phyloP scores from a whole-genome alignment of 2,329 filamentous ascomycete genomes.

The Aspergillus pseudonomiae region DNA sequence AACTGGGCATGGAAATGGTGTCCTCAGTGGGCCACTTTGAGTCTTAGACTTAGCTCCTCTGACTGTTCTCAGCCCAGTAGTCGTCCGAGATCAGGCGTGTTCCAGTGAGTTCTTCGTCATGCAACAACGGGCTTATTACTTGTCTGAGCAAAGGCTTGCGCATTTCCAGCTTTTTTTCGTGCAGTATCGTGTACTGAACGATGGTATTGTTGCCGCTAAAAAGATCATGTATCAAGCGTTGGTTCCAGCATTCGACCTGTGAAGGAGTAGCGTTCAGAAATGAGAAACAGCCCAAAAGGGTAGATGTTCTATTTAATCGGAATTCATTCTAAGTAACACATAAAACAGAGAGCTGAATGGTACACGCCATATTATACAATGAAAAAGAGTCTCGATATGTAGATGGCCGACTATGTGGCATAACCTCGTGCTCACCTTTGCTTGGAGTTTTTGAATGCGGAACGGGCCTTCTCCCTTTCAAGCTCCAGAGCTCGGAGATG shows the following conservation, averaged over 20 bases:
- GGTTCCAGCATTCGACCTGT: neutral
- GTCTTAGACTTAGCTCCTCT: neutral
- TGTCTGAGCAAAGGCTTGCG: neutral
- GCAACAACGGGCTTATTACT: neutral
- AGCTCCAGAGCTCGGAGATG: slow-evolving; percentile 28
- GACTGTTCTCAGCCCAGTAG: neutral
- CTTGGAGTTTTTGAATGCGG: slow-evolving; percentile 17
- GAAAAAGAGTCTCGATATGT: slow-evolving; percentile 12
- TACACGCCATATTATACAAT: slow-evolving; percentile 21
- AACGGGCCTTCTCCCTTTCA: slow-evolving; percentile 28
- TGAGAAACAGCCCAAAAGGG: neutral
- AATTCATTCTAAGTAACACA: slow-evolving; percentile 12
- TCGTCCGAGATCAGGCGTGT: neutral
- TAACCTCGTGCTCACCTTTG: slow-evolving; percentile 15
- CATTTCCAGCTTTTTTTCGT: neutral
- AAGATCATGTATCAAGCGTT: neutral
- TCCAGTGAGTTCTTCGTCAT: neutral
- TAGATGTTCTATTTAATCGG: slow-evolving; percentile 13
- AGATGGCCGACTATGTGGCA: slow-evolving; percentile 8
- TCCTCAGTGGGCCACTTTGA: neutral
- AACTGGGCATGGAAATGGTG: neutral
- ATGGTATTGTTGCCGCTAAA: neutral
- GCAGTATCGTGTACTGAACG: neutral
- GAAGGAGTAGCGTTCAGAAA: neutral
- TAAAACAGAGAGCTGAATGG: slow-evolving; percentile 12